phyloP scores from a whole-genome alignment of 225 moss, liverwort and hornwort genomes.

The Ulota crispa region DNA sequence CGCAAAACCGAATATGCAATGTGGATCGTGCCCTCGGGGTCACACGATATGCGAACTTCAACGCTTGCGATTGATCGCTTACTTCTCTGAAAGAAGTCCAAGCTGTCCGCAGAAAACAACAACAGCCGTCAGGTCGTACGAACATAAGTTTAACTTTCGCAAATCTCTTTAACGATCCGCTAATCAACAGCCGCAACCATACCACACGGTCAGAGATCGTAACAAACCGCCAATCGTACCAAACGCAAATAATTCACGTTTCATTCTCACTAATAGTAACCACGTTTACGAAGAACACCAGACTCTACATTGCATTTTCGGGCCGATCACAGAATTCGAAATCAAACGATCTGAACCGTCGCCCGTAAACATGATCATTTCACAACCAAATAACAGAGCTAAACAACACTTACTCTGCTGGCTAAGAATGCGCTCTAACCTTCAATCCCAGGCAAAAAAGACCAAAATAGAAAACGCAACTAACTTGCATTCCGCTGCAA shows the following conservation, averaged over 20 bases:
- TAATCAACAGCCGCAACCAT: background rate
- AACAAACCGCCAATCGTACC: background rate
- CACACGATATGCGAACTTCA: background rate
- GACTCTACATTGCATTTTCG: background rate
- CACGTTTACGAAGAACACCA: background rate
- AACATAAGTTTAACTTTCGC: background rate
- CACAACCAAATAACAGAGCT: background rate
- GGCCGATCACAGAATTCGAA: background rate
- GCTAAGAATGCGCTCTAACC: background rate
- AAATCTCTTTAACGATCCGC: background rate
- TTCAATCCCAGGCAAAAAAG: background rate
- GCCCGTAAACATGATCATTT: too few species aligned
- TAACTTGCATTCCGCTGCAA: background rate
- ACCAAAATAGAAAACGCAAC: background rate
- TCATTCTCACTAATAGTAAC: too few species aligned
- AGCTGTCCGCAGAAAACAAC: conserved; percentile 14
- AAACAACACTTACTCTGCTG: background rate
- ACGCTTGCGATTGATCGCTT: background rate
- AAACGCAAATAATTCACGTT: background rate
- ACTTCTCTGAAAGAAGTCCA: conserved; percentile 2
- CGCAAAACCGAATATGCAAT: background rate
- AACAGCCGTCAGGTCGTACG: conserved; percentile 8
- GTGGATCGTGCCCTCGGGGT: background rate
- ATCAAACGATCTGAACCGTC: background rate
- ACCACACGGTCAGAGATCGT: background rate